Conservation (phyloP, 768 basidiomycete species). For the Suillus bovinus region DNA sequence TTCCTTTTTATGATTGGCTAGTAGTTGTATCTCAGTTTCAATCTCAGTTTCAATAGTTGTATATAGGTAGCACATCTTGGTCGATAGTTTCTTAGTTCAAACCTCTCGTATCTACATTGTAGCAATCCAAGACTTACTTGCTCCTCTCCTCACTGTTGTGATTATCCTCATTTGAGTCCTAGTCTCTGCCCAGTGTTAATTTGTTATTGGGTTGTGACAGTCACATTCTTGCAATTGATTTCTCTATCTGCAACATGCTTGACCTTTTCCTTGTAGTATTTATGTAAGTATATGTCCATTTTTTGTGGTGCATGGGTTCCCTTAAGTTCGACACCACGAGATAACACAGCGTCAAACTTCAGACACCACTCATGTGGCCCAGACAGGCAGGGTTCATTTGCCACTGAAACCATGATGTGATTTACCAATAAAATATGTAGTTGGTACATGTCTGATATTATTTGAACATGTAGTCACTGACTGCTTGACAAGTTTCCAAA, state of each 20-base stretch:
- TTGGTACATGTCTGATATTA: not conserved
- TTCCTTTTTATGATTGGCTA: too few species aligned
- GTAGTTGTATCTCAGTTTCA: too few species aligned
- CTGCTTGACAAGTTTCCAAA: not conserved
- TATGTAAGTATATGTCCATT: not conserved
- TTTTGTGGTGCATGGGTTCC: not conserved
- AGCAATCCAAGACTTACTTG: too few species aligned
- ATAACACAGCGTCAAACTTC: not conserved
- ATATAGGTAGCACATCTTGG: too few species aligned
- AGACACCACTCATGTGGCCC: not conserved
- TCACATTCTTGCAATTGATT: not conserved
- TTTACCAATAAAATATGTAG: not conserved
- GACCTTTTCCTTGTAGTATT: not conserved
- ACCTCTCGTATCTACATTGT: too few species aligned
- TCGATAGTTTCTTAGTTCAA: too few species aligned
- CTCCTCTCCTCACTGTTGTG: too few species aligned
- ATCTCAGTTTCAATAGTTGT: too few species aligned
- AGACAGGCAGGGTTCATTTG: not conserved
- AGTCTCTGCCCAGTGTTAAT: too few species aligned
- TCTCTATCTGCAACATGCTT: not conserved
- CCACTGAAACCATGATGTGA: not conserved
- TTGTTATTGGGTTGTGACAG: too few species aligned
- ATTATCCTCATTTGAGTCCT: too few species aligned
- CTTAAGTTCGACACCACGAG: not conserved
- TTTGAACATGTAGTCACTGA: not conserved